Base-by-base conservation (phyloP, 768 basidiomycete species). In the Kwoniella mangroviensis region DNA sequence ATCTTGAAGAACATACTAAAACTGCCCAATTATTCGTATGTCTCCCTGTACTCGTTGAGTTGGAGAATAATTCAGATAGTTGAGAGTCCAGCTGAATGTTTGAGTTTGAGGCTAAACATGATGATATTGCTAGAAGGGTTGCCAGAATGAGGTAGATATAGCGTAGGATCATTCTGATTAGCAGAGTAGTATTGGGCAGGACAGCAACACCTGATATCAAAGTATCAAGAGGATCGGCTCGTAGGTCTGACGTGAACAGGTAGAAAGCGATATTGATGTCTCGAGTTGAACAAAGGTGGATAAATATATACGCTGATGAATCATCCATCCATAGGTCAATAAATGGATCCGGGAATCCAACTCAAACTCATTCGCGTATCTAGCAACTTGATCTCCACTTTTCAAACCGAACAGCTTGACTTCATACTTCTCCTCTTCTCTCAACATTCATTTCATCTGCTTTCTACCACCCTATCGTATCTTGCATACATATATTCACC, bases 21-120 rank as follows among this genome's bases (percentile, higher is more conserved):
- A 99, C 95, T 1, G 97, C 97, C 97, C 97, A 99, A 82, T 98
- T 98, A 80, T 98, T 99, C 6, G 96, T 97, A 80, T 97, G 94
- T 6, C 85, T 81, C 5, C 67, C 69, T 15, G 43, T 42, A 34
- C 60, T 72, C 1, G 62, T 64, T 28, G 65, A 55, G 56, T 66
- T 66, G 41, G 42, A 62, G 65, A 76, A 77, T 21, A 79, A 51
- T 7, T 73, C 68, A 17, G 28, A 28, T 40, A 79, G 63, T 60
- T 79, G 77, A 49, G 68, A 69, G 12, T 72, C 61, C 2, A 75
- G 63, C 15, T 72, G 68, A 5, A 9, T 11, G 15, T 70, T 42
- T 24, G 67, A 54, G 15, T 70, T 42, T 24, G 67, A 54, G 24
- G 58, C 58, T 60, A 45, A 15, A 60, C 58, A 60, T 42, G 42